Evolutionary conservation across 768 basidiomycete genomes (phyloP).

Genomic region (Paxillus rubicundulus): DNA sequence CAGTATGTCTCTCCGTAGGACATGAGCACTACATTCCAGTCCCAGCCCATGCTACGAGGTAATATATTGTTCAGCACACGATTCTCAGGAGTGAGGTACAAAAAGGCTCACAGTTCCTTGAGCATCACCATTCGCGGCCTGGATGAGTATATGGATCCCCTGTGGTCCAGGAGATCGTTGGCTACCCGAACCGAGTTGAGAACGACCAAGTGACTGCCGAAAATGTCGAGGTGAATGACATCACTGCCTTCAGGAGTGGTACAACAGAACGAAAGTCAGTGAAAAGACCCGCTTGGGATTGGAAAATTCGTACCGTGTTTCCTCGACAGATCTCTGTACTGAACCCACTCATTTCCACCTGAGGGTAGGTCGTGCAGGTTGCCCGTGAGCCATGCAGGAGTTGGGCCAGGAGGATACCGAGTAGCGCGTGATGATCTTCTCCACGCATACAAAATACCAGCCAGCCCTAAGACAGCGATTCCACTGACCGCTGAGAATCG

Average conservation of each 20-base stretch:
- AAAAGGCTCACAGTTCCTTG: not conserved
- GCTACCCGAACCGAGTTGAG: conserved; percentile 43
- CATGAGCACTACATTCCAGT: not conserved
- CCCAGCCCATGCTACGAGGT: not conserved
- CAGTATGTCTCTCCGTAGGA: not conserved
- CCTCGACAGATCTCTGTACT: conserved; percentile 22
- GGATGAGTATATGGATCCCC: conserved; percentile 47
- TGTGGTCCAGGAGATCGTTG: conserved; percentile 44
- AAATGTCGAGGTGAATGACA: conserved; percentile 17
- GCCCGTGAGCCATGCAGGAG: conserved; percentile 39
- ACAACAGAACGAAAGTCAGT: not conserved
- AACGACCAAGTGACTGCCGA: conserved; percentile 46
- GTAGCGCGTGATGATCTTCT: not conserved
- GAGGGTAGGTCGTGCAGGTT: conserved; percentile 54
- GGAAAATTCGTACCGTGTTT: conserved; percentile 39
- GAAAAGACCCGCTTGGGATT: too few relatives aligned
- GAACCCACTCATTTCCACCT: conserved; percentile 47
- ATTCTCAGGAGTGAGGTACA: not conserved
- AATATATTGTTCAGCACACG: not conserved
- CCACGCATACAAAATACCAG: not conserved
- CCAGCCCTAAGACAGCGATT: not conserved
- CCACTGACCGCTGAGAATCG: too few relatives aligned
- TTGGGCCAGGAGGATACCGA: conserved; percentile 3
- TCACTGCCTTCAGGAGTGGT: not conserved
- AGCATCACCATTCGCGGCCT: not conserved